Percentiles rank a stretch among this genome's conserved stretches.
phyloP scores from a whole-genome alignment of 805 yeast genomes.

The Zygotorulaspora sp. region DNA sequence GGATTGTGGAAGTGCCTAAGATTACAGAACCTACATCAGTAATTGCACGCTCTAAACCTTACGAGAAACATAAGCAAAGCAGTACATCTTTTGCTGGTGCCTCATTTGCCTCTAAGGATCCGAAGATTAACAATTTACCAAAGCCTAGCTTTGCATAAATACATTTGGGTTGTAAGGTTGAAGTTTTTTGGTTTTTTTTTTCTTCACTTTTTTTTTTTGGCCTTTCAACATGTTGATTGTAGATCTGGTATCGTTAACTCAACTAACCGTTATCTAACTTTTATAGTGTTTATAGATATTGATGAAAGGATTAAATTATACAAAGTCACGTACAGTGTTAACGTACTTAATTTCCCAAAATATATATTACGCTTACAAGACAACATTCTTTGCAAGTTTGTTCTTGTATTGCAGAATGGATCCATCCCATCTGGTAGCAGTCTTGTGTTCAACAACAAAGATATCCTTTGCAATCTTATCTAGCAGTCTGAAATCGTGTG shows the following conservation, averaged over 20 bases:
- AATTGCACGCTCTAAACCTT: slow-evolving; percentile 2
- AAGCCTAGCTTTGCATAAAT: slow-evolving; percentile 34
- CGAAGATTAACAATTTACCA: slow-evolving; percentile 32
- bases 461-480: slow-evolving; percentile 97
- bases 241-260: slow-evolving; percentile 12
- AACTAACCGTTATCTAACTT: not conserved
- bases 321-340: not conserved
- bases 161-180: too few relatives aligned
- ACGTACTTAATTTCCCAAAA: not conserved
- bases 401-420: slow-evolving; percentile 86
- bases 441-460: slow-evolving; percentile 90
- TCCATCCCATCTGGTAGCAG: slow-evolving; percentile 96
- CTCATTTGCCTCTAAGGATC: slow-evolving; percentile 33
- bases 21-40: slow-evolving; percentile 3
- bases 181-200: too few relatives aligned
- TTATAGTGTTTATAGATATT: not conserved
- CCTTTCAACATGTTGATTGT: not conserved
- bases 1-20: slow-evolving; percentile 1
- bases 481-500: slow-evolving; percentile 97
- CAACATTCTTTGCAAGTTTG: slow-evolving; percentile 87
- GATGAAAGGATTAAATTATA: slow-evolving; percentile 2
- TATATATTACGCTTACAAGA: slow-evolving; percentile 42
- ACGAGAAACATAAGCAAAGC: not conserved
- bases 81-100: slow-evolving; percentile 33
- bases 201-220: slow-evolving; percentile 6